These are phyloP conservation scores for Diaporthe ampelina DNA, from an alignment of 2,329 filamentous ascomycete genomes.

Conservation along the genomic window DNA sequence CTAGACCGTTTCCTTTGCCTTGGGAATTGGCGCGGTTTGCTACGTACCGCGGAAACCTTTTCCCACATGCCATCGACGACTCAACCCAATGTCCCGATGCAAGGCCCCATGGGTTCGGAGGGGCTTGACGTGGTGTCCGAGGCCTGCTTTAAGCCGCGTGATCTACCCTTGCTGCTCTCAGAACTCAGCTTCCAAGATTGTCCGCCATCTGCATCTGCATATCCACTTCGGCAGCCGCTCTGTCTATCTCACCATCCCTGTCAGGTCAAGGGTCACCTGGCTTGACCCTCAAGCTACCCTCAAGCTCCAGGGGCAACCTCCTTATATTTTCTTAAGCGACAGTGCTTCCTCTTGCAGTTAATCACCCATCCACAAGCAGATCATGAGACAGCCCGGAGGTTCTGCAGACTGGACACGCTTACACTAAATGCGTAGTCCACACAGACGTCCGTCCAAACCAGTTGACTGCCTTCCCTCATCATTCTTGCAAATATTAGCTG, in stretches of 20 bases:
- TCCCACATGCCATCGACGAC: conserved; percentile 28
- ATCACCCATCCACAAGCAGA: conserved; percentile 28
- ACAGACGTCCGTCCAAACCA: conserved; percentile 17
- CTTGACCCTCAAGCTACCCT: conserved; percentile 24
- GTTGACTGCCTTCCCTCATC: conserved; percentile 4
- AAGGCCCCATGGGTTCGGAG: conserved; percentile 22
- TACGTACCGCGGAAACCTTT: conserved; percentile 30
- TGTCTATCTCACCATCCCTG: conserved; percentile 37
- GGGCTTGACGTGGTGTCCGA: conserved; percentile 30
- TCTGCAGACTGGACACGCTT: conserved; percentile 17
- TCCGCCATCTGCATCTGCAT: conserved; percentile 35
- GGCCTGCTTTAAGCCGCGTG: conserved; percentile 31
- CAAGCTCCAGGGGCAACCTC: conserved; percentile 34
- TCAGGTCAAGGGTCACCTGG: conserved; percentile 29
- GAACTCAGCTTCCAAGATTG: conserved; percentile 31
- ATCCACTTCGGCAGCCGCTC: conserved; percentile 37
- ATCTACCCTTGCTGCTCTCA: conserved; percentile 28
- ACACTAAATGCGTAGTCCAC: conserved; percentile 21
- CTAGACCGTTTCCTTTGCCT: conserved; percentile 35
- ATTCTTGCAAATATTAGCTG: conserved; percentile 26
- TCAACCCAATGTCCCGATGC: conserved; percentile 12
- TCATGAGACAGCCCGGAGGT: conserved; percentile 31
- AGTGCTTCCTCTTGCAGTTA: conserved; percentile 36
- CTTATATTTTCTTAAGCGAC: conserved; percentile 32
- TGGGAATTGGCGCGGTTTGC: conserved; percentile 30